Evolutionary conservation across 106 monocot species (phyloP).

Genomic region (Phalaenopsis equestris): DNA sequence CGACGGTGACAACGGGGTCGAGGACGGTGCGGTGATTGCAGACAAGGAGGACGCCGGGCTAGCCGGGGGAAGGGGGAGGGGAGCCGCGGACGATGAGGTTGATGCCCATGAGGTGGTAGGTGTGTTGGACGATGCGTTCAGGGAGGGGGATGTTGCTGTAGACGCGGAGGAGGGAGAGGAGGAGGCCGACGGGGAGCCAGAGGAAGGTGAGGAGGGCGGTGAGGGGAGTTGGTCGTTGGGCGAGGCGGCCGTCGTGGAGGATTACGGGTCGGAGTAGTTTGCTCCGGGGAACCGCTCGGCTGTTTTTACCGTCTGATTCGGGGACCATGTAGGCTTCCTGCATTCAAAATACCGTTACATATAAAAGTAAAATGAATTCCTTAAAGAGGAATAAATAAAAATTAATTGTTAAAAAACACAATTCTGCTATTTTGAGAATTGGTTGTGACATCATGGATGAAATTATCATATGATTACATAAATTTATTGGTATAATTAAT

Average conservation of each 20-base stretch:
- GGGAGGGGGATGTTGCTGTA: slow-evolving; percentile 38
- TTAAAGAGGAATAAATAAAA: too few relatives aligned
- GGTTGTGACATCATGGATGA: too few relatives aligned
- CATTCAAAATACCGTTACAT: not conserved
- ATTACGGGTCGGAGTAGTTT: slow-evolving; percentile 31
- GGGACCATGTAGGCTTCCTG: slow-evolving; percentile 25
- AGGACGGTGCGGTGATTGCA: slow-evolving; percentile 72
- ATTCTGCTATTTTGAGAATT: too few relatives aligned
- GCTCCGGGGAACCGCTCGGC: not conserved
- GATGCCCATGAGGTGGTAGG: slow-evolving; percentile 28
- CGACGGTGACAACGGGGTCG: slow-evolving; percentile 54
- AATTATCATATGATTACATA: too few relatives aligned
- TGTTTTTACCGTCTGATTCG: not conserved
- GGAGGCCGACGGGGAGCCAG: slow-evolving; percentile 59
- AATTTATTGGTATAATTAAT: too few relatives aligned
- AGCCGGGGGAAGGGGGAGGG: slow-evolving; percentile 16
- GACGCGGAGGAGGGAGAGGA: slow-evolving; percentile 38
- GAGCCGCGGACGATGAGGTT: slow-evolving; percentile 28
- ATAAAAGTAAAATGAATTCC: too few relatives aligned
- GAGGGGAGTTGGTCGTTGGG: slow-evolving; percentile 41
- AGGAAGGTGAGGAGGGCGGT: slow-evolving; percentile 40
- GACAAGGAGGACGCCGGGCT: slow-evolving; percentile 57
- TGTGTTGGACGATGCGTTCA: slow-evolving; percentile 31
- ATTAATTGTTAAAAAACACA: too few relatives aligned
- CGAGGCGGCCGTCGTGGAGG: slow-evolving; percentile 76